Conservation (phyloP, 2,329 filamentous ascomycete genomes). For the Penicillium vulpinum region DNA sequence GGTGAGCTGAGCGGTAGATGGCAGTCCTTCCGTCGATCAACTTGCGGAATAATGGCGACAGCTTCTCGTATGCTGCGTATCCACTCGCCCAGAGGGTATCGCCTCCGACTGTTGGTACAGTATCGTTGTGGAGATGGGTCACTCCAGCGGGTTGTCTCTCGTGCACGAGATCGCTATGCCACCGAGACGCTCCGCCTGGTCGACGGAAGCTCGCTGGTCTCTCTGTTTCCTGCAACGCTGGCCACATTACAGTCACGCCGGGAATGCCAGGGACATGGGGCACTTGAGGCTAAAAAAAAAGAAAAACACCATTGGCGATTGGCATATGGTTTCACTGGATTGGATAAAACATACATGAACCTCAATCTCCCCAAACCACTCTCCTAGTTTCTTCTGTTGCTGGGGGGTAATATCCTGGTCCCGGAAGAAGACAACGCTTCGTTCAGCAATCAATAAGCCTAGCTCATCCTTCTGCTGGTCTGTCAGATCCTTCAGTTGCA, state of each 20-base stretch:
- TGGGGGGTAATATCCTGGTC: slow-evolving; percentile 62
- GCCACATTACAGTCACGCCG: slow-evolving; percentile 70
- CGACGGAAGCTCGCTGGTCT: slow-evolving; percentile 61
- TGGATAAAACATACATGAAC: slow-evolving; percentile 59
- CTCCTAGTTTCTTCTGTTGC: slow-evolving; percentile 63
- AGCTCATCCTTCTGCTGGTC: slow-evolving; percentile 62
- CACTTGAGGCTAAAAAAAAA: slow-evolving; percentile 60
- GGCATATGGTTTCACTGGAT: not conserved
- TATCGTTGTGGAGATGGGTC: slow-evolving; percentile 70
- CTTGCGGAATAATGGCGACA: slow-evolving; percentile 67
- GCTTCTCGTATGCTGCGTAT: slow-evolving; percentile 71
- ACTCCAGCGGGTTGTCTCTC: slow-evolving; percentile 70
- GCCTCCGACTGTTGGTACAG: slow-evolving; percentile 63
- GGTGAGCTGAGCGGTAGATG: slow-evolving; percentile 65
- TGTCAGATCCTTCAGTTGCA: slow-evolving; percentile 64
- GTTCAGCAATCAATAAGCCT: slow-evolving; percentile 62
- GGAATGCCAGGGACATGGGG: slow-evolving; percentile 67
- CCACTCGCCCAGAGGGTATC: slow-evolving; percentile 73
- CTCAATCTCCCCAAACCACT: slow-evolving; percentile 66
- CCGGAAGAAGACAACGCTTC: slow-evolving; percentile 68
- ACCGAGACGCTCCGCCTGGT: slow-evolving; percentile 66
- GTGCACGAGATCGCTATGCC: slow-evolving; percentile 72
- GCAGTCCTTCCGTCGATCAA: slow-evolving; percentile 68
- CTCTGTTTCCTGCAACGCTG: slow-evolving; percentile 65
- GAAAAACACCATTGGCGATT: not conserved